Conservation (phyloP, 2,329 filamentous ascomycete genomes). For the Alternaria alternata region DNA sequence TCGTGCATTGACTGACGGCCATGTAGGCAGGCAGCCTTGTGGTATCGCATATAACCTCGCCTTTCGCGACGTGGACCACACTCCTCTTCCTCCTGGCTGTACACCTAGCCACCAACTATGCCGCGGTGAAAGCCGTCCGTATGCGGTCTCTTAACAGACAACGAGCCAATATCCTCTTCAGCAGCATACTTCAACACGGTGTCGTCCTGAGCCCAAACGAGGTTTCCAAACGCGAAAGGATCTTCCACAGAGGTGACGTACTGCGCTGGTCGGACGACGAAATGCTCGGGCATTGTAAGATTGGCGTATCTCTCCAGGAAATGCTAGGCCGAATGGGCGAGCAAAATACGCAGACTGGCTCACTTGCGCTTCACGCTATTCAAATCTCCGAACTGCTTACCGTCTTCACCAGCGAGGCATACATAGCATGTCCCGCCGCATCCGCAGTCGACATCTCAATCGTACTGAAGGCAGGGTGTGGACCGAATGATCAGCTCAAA, state of each 20-base stretch:
- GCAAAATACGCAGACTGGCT: slow-evolving; percentile 36
- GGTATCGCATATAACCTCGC: slow-evolving; percentile 76
- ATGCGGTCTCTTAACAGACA: slow-evolving; percentile 88
- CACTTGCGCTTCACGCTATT: slow-evolving; percentile 38
- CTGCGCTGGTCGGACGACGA: slow-evolving; percentile 62
- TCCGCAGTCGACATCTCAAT: slow-evolving; percentile 58
- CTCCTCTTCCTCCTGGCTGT: slow-evolving; percentile 75
- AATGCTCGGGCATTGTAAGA: slow-evolving; percentile 62
- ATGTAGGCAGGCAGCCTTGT: slow-evolving; percentile 75
- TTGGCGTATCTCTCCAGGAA: slow-evolving; percentile 60
- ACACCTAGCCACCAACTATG: slow-evolving; percentile 86
- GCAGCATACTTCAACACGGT: slow-evolving; percentile 52
- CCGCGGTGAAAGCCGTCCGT: slow-evolving; percentile 81
- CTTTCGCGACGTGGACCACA: slow-evolving; percentile 74
- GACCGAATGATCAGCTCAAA: slow-evolving; percentile 61
- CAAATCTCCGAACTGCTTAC: slow-evolving; percentile 59
- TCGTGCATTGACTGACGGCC: slow-evolving; percentile 21
- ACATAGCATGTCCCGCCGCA: slow-evolving; percentile 67
- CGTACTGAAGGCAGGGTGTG: slow-evolving; percentile 68
- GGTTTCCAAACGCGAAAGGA: slow-evolving; percentile 66
- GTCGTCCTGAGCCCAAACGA: slow-evolving; percentile 69
- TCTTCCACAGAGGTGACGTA: slow-evolving; percentile 71
- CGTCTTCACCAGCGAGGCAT: slow-evolving; percentile 62
- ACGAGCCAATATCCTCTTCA: slow-evolving; percentile 80
- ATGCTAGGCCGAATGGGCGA: slow-evolving; percentile 41